These are phyloP conservation scores for Escovopsis weberi DNA, from an alignment of 2,329 filamentous ascomycete species.

Conservation along the genomic window DNA sequence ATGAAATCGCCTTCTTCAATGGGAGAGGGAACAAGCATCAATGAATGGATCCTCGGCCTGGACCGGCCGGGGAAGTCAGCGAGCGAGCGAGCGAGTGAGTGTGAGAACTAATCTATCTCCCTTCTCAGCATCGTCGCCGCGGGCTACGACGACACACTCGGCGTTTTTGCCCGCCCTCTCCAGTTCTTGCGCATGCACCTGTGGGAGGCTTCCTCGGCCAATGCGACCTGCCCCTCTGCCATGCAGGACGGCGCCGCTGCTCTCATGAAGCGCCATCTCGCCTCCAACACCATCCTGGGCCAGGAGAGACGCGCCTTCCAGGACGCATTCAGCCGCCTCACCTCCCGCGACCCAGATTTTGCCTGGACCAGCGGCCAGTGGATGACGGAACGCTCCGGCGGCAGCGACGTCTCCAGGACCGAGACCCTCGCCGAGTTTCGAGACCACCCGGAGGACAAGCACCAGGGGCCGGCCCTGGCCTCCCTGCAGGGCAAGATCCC, in stretches of 20 bases:
- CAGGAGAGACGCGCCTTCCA: conserved; percentile 30
- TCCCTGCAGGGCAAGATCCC: conserved; percentile 12
- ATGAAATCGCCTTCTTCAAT: not conserved
- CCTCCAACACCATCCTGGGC: conserved; percentile 12
- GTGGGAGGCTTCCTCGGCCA: conserved; percentile 44
- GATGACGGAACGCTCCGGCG: conserved; percentile 61
- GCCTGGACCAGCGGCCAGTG: conserved; percentile 64
- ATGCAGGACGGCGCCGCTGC: conserved; percentile 52
- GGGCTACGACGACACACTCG: conserved; percentile 41
- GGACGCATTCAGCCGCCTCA: conserved; percentile 38
- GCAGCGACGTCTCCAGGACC: conserved; percentile 53
- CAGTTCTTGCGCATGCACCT: conserved; percentile 45
- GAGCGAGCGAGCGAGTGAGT: too few species aligned
- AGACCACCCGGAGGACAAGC: conserved; percentile 8
- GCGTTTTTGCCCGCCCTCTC: conserved; percentile 37
- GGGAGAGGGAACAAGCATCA: too few species aligned
- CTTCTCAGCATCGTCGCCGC: conserved; percentile 35
- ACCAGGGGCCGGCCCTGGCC: conserved; percentile 4
- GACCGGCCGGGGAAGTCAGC: too few species aligned
- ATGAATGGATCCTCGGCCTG: too few species aligned
- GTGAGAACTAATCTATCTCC: too few species aligned
- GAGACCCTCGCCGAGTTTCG: conserved; percentile 41
- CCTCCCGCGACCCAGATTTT: conserved; percentile 29
- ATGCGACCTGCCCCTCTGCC: conserved; percentile 49
- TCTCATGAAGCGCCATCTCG: conserved; percentile 32